Evolutionary conservation across 2,329 filamentous ascomycete genomes (phyloP), one percentile per base, ranked within the genome.

Genomic region (Verticillium albo-atrum): DNA sequence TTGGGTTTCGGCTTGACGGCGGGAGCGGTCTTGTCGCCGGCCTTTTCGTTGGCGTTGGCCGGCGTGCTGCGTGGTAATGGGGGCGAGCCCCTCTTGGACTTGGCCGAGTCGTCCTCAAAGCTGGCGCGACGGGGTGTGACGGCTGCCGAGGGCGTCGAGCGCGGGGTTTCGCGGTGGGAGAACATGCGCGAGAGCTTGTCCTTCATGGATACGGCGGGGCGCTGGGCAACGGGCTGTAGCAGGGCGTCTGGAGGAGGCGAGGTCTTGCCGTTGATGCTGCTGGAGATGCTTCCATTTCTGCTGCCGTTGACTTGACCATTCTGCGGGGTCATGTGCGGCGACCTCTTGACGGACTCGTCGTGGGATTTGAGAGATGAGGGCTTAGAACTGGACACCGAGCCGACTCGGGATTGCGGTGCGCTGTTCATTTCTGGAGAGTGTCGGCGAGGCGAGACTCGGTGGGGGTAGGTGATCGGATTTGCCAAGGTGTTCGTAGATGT

Each of bases 171-270:
- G 71, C 74, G 47, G 71, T 66, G 23, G 58, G 81, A 85, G 73
- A 88, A 88, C 81, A 88, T 88, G 75, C 85, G 82, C 47, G 84
- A 83, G 59, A 88, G 71, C 54, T 84, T 82, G 68, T 86, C 84
- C 70, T 87, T 88, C 73, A 88, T 84, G 37, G 37, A 47, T 7
- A 47, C 37, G 15, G 84, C 85, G 2, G 80, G 71, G 70, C 84
- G 86, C 66, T 87, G 84, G 59, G 74, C 66, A n/a, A 30, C 37
- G n/a, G 66, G 62, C 62, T 67, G 66, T 58, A 71, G 68, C 58
- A 70, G 63, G 58, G 66, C 67, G 34, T 78, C 76, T 7, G 34
- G 20, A 10, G 54, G 25, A 27, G 34, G 34, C 12, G 54, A 37
- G 23, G 62, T 58, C 57, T 61, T 60, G 58, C 71, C 72, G 58